phyloP scores from a whole-genome alignment of 805 yeast species.

The Metschnikowia proteae region DNA sequence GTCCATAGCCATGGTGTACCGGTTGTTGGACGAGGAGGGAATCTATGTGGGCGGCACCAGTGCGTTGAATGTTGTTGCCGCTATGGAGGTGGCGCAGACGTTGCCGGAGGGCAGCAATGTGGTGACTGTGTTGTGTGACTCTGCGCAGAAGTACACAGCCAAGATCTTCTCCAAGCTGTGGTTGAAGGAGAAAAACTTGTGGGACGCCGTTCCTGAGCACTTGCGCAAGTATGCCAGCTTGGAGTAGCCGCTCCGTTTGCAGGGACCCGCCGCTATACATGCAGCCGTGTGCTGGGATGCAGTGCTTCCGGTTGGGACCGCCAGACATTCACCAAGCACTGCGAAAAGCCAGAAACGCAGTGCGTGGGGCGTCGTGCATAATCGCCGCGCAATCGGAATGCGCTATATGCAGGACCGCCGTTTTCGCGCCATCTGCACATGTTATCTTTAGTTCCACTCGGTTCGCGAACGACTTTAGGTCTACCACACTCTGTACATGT shows the following conservation, averaged over 20 bases:
- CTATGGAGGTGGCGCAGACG: constrained; percentile 65
- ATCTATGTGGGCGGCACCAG: constrained; percentile 87
- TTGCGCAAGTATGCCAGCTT: constrained; percentile 60
- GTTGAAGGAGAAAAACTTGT: constrained; percentile 68
- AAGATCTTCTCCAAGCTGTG: constrained; percentile 74
- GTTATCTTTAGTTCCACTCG: too few species aligned
- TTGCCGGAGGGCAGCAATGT: constrained; percentile 79
- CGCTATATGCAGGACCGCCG: too few species aligned
- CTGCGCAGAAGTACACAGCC: constrained; percentile 86
- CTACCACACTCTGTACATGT: too few species aligned
- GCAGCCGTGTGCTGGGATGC: too few species aligned
- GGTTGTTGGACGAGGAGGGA: constrained; percentile 85
- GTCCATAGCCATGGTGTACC: constrained; percentile 78
- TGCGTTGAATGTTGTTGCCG: constrained; percentile 88
- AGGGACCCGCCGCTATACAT: too few species aligned
- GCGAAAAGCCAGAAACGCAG: too few species aligned
- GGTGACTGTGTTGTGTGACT: constrained; percentile 85
- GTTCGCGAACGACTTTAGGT: too few species aligned
- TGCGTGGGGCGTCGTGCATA: too few species aligned
- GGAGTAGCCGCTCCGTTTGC: constrained; percentile 19
- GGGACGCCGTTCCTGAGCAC: constrained; percentile 62
- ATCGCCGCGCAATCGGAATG: too few species aligned
- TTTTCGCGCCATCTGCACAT: too few species aligned
- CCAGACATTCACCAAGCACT: too few species aligned
- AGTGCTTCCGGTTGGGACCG: too few species aligned